phyloP scores from a whole-genome alignment of 345 rosid species.

The Citrus australasica region DNA sequence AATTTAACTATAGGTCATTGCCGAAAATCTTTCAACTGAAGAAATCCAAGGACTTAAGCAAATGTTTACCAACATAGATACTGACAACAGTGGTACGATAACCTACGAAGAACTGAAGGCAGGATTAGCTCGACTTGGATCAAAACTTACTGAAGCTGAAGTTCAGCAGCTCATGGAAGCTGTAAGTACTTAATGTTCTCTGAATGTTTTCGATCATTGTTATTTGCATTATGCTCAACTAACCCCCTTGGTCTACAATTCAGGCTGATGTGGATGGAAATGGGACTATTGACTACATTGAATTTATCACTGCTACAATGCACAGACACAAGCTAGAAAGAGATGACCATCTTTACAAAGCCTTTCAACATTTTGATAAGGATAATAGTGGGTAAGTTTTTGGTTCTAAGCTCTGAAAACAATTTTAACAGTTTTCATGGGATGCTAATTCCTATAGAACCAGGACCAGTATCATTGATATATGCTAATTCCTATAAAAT shows the following conservation, averaged over 20 bases:
- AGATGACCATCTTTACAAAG: conserved; percentile 74
- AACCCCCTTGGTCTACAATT: not conserved
- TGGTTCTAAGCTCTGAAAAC: not conserved
- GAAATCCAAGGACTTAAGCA: conserved; percentile 76
- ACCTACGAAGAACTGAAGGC: conserved; percentile 75
- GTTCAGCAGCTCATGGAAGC: conserved; percentile 91
- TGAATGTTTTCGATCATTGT: not conserved
- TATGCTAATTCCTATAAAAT: not conserved
- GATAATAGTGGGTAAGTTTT: conserved; percentile 72
- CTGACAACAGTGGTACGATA: conserved; percentile 79
- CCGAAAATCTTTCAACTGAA: conserved; percentile 70
- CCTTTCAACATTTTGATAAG: conserved; percentile 85
- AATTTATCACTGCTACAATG: conserved; percentile 87
- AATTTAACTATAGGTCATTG: conserved; percentile 57
- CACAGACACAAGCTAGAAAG: conserved; percentile 76
- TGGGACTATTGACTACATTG: conserved; percentile 78
- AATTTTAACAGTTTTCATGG: not conserved
- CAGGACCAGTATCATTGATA: not conserved
- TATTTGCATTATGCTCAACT: not conserved
- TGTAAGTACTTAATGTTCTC: conserved; percentile 35
- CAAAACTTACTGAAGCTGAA: conserved; percentile 73
- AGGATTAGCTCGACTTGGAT: conserved; percentile 76
- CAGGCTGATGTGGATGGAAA: conserved; percentile 95
- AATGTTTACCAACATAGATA: conserved; percentile 78
- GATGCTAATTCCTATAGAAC: not conserved